phyloP scores from a whole-genome alignment of 1,284 basidiomycete genomes.

The Trichosporon sp. region DNA sequence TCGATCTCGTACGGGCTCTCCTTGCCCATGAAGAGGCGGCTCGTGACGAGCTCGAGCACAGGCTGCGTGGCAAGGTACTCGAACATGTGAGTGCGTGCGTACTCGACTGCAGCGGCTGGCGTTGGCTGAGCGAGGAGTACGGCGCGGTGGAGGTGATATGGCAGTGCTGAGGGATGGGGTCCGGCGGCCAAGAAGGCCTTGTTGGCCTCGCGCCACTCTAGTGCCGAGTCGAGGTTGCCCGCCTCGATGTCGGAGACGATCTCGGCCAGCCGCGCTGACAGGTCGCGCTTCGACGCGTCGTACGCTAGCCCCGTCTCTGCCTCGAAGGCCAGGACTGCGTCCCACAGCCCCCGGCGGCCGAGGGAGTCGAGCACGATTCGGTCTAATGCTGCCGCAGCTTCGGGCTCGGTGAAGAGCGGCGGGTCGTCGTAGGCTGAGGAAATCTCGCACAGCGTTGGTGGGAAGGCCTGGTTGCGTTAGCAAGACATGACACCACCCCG shows the following conservation, averaged over 20 bases:
- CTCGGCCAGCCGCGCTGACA: conserved; percentile 66
- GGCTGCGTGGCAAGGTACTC: conserved; percentile 67
- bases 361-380: conserved; percentile 38
- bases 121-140: conserved; percentile 61
- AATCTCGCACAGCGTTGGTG: conserved; percentile 38
- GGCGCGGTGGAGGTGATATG: conserved; percentile 80
- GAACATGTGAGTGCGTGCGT: conserved; percentile 64
- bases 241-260: conserved; percentile 64
- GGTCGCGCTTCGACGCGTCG: conserved; percentile 54
- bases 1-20: conserved; percentile 25
- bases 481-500: background rate
- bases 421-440: conserved; percentile 42
- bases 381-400: conserved; percentile 31
- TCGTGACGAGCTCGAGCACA: conserved; percentile 70
- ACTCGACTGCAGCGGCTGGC: conserved; percentile 57
- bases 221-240: conserved; percentile 65
- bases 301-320: conserved; percentile 63
- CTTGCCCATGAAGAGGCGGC: conserved; percentile 55
- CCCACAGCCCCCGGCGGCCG: conserved; percentile 40
- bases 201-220: conserved; percentile 72
- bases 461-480: conserved; percentile 40
- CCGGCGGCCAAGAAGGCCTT: conserved; percentile 60
- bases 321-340: conserved; percentile 35
- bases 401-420: conserved; percentile 36
- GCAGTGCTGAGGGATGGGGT: conserved; percentile 61